Evolutionary conservation across 345 rosid genomes (phyloP), one percentile per base, ranked within the genome.

Genomic region (Pistacia integerrima): DNA sequence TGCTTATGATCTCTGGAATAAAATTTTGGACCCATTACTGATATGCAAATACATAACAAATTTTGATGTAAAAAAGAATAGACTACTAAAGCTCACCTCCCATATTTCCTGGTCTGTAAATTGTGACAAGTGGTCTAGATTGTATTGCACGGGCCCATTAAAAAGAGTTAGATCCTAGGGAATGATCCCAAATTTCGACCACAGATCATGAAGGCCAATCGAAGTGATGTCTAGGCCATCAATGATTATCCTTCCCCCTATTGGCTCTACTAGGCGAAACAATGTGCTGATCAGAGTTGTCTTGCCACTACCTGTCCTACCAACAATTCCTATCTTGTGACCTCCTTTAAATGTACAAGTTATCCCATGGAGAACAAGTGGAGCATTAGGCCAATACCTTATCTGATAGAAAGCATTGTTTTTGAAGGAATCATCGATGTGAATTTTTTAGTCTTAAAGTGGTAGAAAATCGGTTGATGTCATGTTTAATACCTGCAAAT

Each of bases 151-250:
- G 20, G 88, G 75, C 22, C 90, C 92, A 3, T 77, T 78, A 44
- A 91, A 91, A 66, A 89, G 89, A 3, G 90, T 88, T 11, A 93
- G 93, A 69, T 91, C 96, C 76, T 89, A 93, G 18, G 96, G 96
- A 44, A 89, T 91, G 75, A 91, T 82, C 48, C 90, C 90, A 5
- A 91, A 68, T 14, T 82, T 78, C 18, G 90, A 84, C 67, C 93
- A 78, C 16, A 91, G 81, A 75, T 91, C 93, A 28, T 84, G 90
- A 35, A 91, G 89, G 20, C 93, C 93, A 18, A 89, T 81, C 25
- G 54, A 73, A 14, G 80, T 62, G 60, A 89, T 89, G 76, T 91
- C 82, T 33, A 91, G 30, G 64, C 70, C 86, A 55, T 91, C 96
- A 0, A 91, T 80, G 30, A 88, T 12, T 64, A 89, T 91, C 56